Evolutionary conservation across 306 rosid genomes (phyloP).

Genomic region (Cercis canadensis): DNA sequence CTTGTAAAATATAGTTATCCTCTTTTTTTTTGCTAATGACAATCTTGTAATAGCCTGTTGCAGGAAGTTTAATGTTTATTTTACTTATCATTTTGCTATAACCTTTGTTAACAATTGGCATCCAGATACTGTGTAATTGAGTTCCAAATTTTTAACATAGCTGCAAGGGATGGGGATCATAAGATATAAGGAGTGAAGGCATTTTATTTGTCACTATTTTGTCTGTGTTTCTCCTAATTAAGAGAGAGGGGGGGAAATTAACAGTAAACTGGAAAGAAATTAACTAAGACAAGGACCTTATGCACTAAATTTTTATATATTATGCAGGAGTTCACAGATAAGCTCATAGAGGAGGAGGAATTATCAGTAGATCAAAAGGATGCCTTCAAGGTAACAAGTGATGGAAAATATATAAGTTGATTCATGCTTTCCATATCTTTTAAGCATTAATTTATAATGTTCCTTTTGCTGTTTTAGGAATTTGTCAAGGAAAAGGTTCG

Average conservation of each 20-base stretch:
- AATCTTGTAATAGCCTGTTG: background rate
- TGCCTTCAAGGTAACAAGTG: slow-evolving; percentile 64
- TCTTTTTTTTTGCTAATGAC: background rate
- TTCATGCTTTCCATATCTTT: background rate
- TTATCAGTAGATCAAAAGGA: slow-evolving; percentile 70
- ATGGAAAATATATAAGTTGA: slow-evolving; percentile 6
- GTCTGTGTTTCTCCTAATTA: slow-evolving; percentile 2
- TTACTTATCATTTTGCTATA: no score
- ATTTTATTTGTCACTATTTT: slow-evolving; percentile 7
- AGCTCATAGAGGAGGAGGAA: slow-evolving; percentile 70
- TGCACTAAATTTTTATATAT: slow-evolving; percentile 30
- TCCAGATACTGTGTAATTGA: background rate
- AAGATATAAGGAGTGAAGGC: background rate
- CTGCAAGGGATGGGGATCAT: slow-evolving; percentile 1
- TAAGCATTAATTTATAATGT: background rate
- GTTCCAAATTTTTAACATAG: background rate
- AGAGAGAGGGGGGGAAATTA: slow-evolving; percentile 4
- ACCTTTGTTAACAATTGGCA: background rate
- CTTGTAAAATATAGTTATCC: no score
- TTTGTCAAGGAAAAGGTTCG: slow-evolving; percentile 83
- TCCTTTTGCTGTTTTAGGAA: slow-evolving; percentile 51
- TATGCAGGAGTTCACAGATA: slow-evolving; percentile 78
- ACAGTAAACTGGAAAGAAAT: background rate
- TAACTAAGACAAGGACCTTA: background rate
- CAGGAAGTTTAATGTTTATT: slow-evolving; percentile 7